phyloP scores from a whole-genome alignment of 495 filamentous ascomycete species.

The Neurospora sp. region DNA sequence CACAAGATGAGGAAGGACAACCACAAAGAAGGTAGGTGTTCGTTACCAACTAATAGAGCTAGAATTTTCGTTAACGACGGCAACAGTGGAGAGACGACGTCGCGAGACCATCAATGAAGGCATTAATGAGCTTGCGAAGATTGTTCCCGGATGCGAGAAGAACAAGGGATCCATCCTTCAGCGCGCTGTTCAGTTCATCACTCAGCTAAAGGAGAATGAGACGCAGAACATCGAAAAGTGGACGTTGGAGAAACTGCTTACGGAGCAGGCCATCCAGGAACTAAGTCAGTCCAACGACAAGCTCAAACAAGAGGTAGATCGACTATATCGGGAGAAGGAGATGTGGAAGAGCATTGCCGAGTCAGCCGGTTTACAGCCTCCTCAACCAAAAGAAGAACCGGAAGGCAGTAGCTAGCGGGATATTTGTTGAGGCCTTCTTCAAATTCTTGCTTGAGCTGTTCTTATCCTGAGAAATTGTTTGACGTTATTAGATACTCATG shows the following conservation, averaged over 20 bases:
- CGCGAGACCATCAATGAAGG: slow-evolving; percentile 99
- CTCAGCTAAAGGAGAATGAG: slow-evolving; percentile 89
- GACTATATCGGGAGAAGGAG: slow-evolving; percentile 64
- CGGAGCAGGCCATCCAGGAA: slow-evolving; percentile 87
- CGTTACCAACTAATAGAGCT: not conserved
- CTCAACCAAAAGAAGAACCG: slow-evolving; percentile 32
- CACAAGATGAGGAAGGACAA: slow-evolving; percentile 96
- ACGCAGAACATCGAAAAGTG: slow-evolving; percentile 89
- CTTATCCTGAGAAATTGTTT: not conserved
- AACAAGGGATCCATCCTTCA: slow-evolving; percentile 97
- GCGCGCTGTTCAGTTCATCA: slow-evolving; percentile 88
- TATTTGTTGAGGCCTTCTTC: not conserved
- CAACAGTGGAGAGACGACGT: slow-evolving; percentile 83
- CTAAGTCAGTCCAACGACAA: slow-evolving; percentile 83
- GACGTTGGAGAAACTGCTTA: slow-evolving; percentile 91
- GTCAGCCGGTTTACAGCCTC: slow-evolving; percentile 54
- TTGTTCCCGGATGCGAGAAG: slow-evolving; percentile 96
- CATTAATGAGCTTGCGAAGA: slow-evolving; percentile 95
- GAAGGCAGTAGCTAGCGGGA: slow-evolving; percentile 16
- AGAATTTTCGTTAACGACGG: not conserved
- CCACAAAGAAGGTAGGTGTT: slow-evolving; percentile 85
- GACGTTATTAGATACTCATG: not conserved
- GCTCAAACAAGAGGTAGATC: slow-evolving; percentile 67
- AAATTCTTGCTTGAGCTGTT: not conserved
- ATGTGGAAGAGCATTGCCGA: slow-evolving; percentile 80